These are phyloP conservation scores for Pestalotiopsis sp. DNA, from an alignment of 2,329 filamentous ascomycete genomes.

Conservation along the genomic window DNA sequence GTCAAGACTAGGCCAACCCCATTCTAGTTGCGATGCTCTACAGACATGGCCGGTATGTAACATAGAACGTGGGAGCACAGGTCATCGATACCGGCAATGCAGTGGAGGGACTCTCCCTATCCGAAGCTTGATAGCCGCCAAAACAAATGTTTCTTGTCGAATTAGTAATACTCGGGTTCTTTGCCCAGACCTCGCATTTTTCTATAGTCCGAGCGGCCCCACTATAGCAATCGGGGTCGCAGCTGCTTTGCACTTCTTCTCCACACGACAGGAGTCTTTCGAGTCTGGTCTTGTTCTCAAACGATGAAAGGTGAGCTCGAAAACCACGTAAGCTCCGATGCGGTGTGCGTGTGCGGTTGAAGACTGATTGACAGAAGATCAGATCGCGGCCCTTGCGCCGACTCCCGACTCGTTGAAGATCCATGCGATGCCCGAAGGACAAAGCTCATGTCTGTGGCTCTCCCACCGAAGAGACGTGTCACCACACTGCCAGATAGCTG, in stretches of 20 bases:
- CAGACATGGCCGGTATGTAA: not conserved
- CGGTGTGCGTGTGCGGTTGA: not conserved
- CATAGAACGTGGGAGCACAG: not conserved
- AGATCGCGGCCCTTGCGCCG: not conserved
- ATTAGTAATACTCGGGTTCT: not conserved
- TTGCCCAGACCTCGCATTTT: not conserved
- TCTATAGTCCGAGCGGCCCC: not conserved
- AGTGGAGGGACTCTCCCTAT: not conserved
- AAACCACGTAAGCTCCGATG: not conserved
- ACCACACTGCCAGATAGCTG: too few relatives aligned
- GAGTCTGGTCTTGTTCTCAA: not conserved
- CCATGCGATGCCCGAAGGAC: not conserved
- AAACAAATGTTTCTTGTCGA: not conserved
- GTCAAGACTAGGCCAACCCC: not conserved
- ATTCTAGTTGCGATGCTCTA: too few relatives aligned
- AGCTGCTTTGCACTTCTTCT: not conserved
- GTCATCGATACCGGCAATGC: too few relatives aligned
- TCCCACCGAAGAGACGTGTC: too few relatives aligned
- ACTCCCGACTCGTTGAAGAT: not conserved
- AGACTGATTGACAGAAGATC: not conserved
- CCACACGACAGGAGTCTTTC: not conserved
- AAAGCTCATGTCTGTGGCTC: too few relatives aligned
- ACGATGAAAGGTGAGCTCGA: not conserved
- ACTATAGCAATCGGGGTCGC: not conserved
- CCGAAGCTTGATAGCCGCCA: not conserved